Conservation (phyloP, 257 asterid genomes). For the Lantana camara region DNA sequence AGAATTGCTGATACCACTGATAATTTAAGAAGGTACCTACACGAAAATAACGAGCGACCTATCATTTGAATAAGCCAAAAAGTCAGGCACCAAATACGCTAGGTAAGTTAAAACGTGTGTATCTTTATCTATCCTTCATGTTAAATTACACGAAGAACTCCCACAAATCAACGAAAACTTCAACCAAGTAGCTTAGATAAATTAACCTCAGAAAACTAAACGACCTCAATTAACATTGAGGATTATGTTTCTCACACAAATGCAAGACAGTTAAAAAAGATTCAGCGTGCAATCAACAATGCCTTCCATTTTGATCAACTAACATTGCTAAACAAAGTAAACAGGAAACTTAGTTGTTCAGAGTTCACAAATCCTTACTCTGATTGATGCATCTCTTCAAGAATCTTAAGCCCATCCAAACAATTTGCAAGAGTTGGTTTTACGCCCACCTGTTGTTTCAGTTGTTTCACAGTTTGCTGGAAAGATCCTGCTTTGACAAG, state of each 20-base stretch:
- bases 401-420: constrained; percentile 66
- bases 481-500: constrained; percentile 50
- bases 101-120: neutral
- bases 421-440: constrained; percentile 75
- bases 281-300: no score
- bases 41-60: constrained; percentile 1
- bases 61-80: neutral
- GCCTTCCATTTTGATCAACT: neutral
- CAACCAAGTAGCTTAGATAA: no score
- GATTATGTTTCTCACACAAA: neutral
- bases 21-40: constrained; percentile 68
- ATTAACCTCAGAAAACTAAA: neutral
- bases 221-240: neutral
- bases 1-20: constrained; percentile 66
- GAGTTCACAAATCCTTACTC: constrained; percentile 51
- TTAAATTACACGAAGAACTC: neutral
- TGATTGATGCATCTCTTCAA: constrained; percentile 75
- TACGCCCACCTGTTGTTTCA: constrained; percentile 61
- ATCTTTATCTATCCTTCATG: neutral
- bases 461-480: constrained; percentile 47
- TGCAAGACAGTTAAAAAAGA: no score
- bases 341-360: neutral
- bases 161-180: neutral
- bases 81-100: neutral
- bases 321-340: neutral